Evolutionary conservation across 495 filamentous ascomycete species (phyloP), one percentile per base, ranked within the genome.

Genomic region (Parathielavia appendiculata): DNA sequence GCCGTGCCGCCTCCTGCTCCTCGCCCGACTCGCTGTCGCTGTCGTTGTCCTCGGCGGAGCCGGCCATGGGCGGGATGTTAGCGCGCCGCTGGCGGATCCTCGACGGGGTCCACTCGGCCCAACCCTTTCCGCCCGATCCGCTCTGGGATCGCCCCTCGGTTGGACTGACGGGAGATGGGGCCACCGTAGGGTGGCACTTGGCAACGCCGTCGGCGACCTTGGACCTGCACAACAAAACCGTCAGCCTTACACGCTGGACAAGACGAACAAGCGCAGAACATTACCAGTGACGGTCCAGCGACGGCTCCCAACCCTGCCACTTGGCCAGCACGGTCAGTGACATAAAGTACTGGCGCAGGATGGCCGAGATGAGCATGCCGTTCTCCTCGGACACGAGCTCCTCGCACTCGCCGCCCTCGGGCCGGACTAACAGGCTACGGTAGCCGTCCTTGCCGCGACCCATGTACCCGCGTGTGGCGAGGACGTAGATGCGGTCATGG

Each of bases 301-400:
- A 58, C 2, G 62, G 67, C 41, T 82, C 79, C 85, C 86, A 86
- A 17, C 78, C 71, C 47, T 78, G 78, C 91, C 91, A 95, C 62
- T 79, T 79, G 4, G 88, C 85, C 52, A 95, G 69, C 0, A 91
- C 84, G 57, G 89, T 90, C 17, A 95, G 73, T 12, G 83, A 86
- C 76, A 92, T 82, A 67, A 96, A 95, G 64, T 95, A 95, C 69
- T 95, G 91, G 5, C 91, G 83, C 22, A 96, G 75, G 58, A 96
- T 85, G 58, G 84, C 89, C 60, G 85, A 88, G 61, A 95, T 89
- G 30, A 96, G 71, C 5, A 95, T 81, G 9, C 91, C 91, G 56
- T 87, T 90, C 65, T 96, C 91, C 59, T 95, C 91, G 26, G 79
- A 81, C 19, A 96, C 84, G 17, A 95, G 64, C 66, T 90, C 88